Base-by-base conservation (phyloP, 2,329 filamentous ascomycete species). In the Aureobasidium sp. region DNA sequence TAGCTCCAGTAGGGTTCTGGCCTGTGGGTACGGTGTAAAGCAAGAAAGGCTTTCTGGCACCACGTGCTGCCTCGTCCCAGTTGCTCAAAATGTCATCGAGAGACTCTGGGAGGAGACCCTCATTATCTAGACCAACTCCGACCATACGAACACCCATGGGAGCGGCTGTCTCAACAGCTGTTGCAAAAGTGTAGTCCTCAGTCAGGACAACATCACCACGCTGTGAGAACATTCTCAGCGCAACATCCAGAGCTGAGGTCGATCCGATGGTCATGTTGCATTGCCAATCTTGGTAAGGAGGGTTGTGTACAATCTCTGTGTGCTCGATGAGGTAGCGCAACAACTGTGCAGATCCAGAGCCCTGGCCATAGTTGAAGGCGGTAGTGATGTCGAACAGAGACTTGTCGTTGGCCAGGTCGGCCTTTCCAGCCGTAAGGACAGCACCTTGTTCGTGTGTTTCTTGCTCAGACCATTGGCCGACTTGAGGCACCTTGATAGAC, bases 301-400 rank as follows among this genome's bases (percentile, higher is more conserved):
- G 92, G 64, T 85, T 82, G 74, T 91, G 90, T 17, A 96, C 86
- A 62, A 97, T 85, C 77, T 99, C 93, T 0, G 92, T 96, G 76
- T 97, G 94, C 78, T 99, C 94, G 0, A 92, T 95, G 56, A 97
- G 81, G 77, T 89, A 97, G 64, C 94, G 87, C 65, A 97, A 79
- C 74, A 99, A 80, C 76, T 96, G 94, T 3, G 91, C 88, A 12
- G 90, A 85, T 20, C 94, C 94, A 20, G 86, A 86, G 9, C 91
- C 87, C 76, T 96, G 91, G 37, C 89, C 90, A 73, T 99, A 99
- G 77, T 99, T 97, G 73, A 97, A 86, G 1, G 89, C 89, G 65
- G 95, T 90, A 50, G 89, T 85, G 57, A 99, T 84, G 76, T 99
- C 94, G 78, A 75, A 86, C 29, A 80, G 75, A 46, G 82, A 82